A percentile compares a stretch with the other conserved stretches of the same genome.
Conservation (phyloP, 2,329 filamentous ascomycete genomes). For the Phaeomoniella chlamydospora region DNA sequence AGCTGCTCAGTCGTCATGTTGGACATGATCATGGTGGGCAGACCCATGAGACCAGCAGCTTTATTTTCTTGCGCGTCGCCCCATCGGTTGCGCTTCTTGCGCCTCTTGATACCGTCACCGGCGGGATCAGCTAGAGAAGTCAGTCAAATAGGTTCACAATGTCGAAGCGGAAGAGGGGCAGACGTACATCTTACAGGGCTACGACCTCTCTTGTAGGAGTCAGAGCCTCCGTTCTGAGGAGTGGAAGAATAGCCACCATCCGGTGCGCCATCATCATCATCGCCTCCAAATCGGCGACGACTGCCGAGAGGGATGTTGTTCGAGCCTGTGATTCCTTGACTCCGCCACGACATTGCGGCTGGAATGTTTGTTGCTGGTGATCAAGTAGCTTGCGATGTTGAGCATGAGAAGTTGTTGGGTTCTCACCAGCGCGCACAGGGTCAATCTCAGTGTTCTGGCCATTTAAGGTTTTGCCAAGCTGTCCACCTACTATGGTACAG, state of each 20-base stretch:
- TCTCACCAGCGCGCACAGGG: no score
- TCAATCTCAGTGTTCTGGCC: no score
- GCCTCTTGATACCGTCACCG: slow-evolving; percentile 66
- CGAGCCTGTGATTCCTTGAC: slow-evolving; percentile 79
- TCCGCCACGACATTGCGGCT: slow-evolving; percentile 49
- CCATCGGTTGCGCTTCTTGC: slow-evolving; percentile 99
- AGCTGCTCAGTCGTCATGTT: slow-evolving; percentile 98
- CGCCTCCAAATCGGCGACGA: slow-evolving; percentile 62
- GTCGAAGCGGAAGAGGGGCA: slow-evolving; percentile 1
- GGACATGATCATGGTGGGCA: slow-evolving; percentile 89
- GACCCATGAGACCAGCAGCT: slow-evolving; percentile 91
- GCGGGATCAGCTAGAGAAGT: slow-evolving; percentile 26
- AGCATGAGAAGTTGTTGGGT: no score
- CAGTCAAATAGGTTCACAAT: slow-evolving; percentile 12
- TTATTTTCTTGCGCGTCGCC: slow-evolving; percentile 97
- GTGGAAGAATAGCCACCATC: slow-evolving; percentile 27
- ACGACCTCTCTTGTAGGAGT: slow-evolving; percentile 67
- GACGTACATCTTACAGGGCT: slow-evolving; percentile 68
- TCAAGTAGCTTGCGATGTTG: no score
- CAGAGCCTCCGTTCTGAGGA: slow-evolving; percentile 30
- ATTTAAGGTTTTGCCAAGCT: no score
- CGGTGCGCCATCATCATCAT: slow-evolving; percentile 35
- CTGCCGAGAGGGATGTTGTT: slow-evolving; percentile 95
- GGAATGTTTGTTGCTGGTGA: no score
- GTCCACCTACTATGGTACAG: no score